Evolutionary conservation across 2,329 filamentous ascomycete species (phyloP).

Genomic region (Calonectria leucothoes): DNA sequence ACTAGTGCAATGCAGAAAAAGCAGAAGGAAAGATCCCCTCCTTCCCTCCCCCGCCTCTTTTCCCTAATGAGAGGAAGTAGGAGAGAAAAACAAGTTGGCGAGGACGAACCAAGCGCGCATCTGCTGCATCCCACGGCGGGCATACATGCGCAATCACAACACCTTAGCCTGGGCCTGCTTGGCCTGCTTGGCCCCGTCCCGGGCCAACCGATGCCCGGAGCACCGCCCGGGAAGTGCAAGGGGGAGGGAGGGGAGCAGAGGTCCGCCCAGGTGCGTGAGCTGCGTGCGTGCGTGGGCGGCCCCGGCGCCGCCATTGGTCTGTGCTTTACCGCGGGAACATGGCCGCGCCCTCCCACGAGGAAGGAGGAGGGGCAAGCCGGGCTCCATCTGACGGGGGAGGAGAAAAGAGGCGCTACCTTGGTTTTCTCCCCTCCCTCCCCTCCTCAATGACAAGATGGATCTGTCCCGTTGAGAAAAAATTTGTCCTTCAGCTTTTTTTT

Average conservation of each 20-base stretch:
- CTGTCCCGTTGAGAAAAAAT: background rate
- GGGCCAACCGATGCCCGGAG: conserved; percentile 29
- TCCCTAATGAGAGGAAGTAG: background rate
- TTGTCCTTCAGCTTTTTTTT: background rate
- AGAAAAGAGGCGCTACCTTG: background rate
- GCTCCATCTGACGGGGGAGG: conserved; percentile 1
- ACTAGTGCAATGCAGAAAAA: background rate
- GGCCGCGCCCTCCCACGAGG: background rate
- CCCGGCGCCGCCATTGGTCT: conserved; percentile 36
- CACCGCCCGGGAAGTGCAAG: background rate
- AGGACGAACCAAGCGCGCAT: background rate
- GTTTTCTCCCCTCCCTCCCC: background rate
- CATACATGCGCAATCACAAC: conserved; percentile 2
- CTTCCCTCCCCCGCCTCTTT: background rate
- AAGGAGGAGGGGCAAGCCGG: background rate
- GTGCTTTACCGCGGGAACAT: conserved; percentile 1
- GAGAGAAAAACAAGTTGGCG: background rate
- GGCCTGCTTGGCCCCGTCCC: background rate
- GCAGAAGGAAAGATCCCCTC: background rate
- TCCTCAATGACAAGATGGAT: background rate
- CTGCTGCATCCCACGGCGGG: background rate
- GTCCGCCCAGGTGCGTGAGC: background rate
- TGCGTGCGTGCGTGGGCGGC: conserved; percentile 36
- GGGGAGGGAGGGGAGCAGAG: background rate
- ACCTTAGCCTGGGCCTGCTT: conserved; percentile 1